Evolutionary conservation across 495 filamentous ascomycete species (phyloP), one percentile per base, ranked within the genome.

Genomic region (Penicillium diatomitis): DNA sequence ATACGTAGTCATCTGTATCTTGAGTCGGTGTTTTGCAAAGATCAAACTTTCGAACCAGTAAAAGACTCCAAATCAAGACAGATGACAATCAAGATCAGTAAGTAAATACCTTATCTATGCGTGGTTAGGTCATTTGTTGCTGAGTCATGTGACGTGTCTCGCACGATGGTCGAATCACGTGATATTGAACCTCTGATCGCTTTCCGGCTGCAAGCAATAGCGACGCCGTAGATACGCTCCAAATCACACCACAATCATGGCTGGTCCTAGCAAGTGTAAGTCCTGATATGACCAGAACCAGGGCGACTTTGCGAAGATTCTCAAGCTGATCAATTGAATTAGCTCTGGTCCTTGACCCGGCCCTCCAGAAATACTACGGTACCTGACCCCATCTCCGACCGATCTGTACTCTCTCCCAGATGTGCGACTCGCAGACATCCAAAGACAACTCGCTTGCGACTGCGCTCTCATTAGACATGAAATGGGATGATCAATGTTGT

Each of bases 281-380:
- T 61, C 0, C 41, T 43, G 41, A 3, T 20, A 4, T 5, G 9
- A 3, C 8, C 5, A 2, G 28, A 31, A 10, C 32, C 0, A 37
- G 0, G 0, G n/a, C 32, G n/a, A 29, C 47, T 8, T 1, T 20
- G 20, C 20, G 20, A 20, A 20, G 20, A 20, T 20, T 20, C 20
- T 20, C 20, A 20, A 20, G 49, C 51, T 49, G 48, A 54, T 32
- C 40, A 45, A 45, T 52, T 52, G 31, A 46, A 20, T 35, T 51
- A 79, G 76, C 73, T 36, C 57, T 87, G 67, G 64, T 80, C 66
- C 66, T 84, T 73, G 87, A 92, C 75, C 87, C 87, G 68, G 87
- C 84, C 56, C 64, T 88, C 61, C 74, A 84, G 70, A 85, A 84
- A 76, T 82, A 85, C 65, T 78, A 77, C 61, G 77, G 87, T 91